A percentile compares a stretch with the other conserved stretches of the same genome.
phyloP scores from a whole-genome alignment of 2,329 filamentous ascomycete species.

The Fusarium camptoceras region DNA sequence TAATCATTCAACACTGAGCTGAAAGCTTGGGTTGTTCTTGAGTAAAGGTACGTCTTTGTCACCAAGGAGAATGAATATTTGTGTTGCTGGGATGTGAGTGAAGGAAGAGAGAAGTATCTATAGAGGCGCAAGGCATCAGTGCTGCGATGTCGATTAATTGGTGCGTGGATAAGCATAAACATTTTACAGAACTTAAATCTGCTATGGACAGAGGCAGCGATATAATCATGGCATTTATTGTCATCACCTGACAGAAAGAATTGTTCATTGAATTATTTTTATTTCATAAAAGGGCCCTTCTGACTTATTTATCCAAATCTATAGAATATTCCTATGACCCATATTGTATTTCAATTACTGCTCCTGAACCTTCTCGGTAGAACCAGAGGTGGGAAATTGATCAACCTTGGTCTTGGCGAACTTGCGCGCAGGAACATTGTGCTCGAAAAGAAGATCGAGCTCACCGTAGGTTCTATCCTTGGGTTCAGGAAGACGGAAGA shows the following conservation, averaged over 20 bases:
- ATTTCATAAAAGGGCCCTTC: not conserved
- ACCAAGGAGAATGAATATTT: not conserved
- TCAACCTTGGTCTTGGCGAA: conserved; percentile 52
- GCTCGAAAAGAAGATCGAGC: conserved; percentile 66
- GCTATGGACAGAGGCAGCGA: too few relatives aligned
- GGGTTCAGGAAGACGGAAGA: conserved; percentile 66
- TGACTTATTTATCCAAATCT: not conserved
- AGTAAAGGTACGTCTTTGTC: too few relatives aligned
- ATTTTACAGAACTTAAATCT: not conserved
- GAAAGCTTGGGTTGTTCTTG: conserved; percentile 1
- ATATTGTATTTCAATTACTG: not conserved
- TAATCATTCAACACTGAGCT: conserved; percentile 6
- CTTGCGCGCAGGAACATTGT: conserved; percentile 55
- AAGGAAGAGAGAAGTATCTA: not conserved
- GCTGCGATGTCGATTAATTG: rapidly evolving
- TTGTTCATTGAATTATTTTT: not conserved
- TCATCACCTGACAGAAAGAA: not conserved
- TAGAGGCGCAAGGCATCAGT: not conserved
- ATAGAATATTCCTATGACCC: not conserved
- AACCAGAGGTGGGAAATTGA: conserved; percentile 13
- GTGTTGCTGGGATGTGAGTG: not conserved
- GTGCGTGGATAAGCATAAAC: not conserved
- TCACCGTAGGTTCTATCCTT: conserved; percentile 65
- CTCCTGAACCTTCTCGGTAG: conserved; percentile 17
- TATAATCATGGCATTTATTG: too few relatives aligned